Evolutionary conservation across 169 alveolate species (phyloP), one percentile per base, ranked within the genome.

Genomic region (Condylostoma magnum): DNA sequence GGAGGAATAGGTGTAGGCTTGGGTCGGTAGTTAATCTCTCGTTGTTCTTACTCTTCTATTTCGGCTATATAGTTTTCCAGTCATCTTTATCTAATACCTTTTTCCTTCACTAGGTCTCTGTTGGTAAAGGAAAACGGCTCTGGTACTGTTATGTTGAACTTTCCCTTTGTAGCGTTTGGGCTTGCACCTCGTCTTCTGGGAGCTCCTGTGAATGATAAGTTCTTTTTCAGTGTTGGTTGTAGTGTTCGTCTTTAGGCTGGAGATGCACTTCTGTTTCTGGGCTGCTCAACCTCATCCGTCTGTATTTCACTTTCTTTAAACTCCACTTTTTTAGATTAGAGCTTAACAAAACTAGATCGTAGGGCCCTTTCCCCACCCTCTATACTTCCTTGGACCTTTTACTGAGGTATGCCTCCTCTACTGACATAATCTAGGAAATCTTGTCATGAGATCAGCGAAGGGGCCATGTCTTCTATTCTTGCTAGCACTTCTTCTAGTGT

Each of bases 101-200:
- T 81, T 75, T 75, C 70, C 60, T 72, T 81, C 12, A 56, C 70
- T 33, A 70, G 57, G 58, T 81, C 76, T 34, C 80, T 66, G 36
- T 70, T 74, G 25, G 69, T 53, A 31, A 81, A 81, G 47, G 70
- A 48, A 70, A 81, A 81, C 4, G 88, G 88, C 41, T 75, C 76
- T 10, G 88, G 88, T 5, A 81, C 52, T 22, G 88, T 81, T 22
- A 81, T 66, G 34, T 70, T 72, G 27, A 2, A 67, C 25, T 10
- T 46, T 33, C 65, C 73, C 31, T 20, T 12, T 0, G 73, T 37
- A 25, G 25, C 30, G 12, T 6, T 41, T 53, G 25, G 65, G 65
- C 44, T 53, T n/a, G 30, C 30, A 22, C 30, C 18, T 28, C n/a
- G 58, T 28, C 30, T 37, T 18, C 15, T 37, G 10, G 38, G 37